Percentiles rank a stretch among this genome's conserved stretches.
Evolutionary conservation across 169 alveolate species (phyloP).

Genomic region (Cryptosporidium felis): DNA sequence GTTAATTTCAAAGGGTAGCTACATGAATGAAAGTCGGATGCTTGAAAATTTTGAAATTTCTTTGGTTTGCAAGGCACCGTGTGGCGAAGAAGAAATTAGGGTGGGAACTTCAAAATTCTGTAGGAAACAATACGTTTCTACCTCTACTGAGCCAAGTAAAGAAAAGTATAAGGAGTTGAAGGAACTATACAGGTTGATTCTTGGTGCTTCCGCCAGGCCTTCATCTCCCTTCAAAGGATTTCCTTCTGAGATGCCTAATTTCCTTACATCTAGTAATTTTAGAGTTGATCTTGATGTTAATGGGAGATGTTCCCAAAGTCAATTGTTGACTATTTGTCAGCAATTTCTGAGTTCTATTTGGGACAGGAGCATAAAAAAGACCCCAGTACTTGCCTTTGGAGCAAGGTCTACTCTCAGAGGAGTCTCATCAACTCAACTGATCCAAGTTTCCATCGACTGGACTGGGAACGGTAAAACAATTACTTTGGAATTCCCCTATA

Average conservation of each 20-base stretch:
- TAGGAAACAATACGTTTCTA: neutral
- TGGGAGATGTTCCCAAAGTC: neutral
- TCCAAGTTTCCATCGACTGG: neutral
- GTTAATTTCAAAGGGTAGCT: too few species aligned
- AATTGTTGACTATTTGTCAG: neutral
- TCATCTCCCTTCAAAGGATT: neutral
- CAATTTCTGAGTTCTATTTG: neutral
- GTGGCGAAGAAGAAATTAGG: neutral
- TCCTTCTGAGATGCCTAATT: neutral
- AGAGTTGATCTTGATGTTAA: neutral
- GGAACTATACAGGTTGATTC: neutral
- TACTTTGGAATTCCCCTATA: neutral
- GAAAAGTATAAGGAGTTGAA: neutral
- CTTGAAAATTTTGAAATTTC: too few species aligned
- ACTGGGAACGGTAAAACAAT: neutral
- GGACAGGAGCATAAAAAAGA: neutral
- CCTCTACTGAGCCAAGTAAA: neutral
- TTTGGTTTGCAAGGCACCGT: neutral
- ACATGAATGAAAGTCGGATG: too few species aligned
- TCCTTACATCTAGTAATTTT: neutral
- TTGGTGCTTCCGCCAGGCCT: neutral
- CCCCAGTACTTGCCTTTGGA: neutral
- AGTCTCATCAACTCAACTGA: neutral
- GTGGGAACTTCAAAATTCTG: slow-evolving; percentile 2
- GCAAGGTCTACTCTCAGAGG: neutral